Conservation (phyloP, 2,329 filamentous ascomycete species). For the Hymenoscyphus albidus region DNA sequence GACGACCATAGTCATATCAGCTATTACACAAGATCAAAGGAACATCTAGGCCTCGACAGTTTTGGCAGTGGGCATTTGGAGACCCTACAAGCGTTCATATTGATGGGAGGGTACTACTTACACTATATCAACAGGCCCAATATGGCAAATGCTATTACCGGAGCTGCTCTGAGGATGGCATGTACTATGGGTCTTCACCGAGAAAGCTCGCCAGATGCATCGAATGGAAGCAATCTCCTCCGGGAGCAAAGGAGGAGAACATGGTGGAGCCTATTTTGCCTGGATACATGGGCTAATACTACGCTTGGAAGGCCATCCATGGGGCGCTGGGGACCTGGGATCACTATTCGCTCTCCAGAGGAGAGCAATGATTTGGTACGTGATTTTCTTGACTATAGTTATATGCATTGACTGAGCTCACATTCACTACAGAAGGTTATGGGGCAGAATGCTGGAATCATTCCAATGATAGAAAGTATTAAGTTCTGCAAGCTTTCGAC, state of each 20-base stretch:
- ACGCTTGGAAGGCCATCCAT: slow-evolving; percentile 68
- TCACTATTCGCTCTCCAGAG: slow-evolving; percentile 61
- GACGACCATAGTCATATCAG: slow-evolving; percentile 64
- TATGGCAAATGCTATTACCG: slow-evolving; percentile 69
- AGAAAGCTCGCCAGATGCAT: slow-evolving; percentile 45
- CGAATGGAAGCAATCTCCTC: slow-evolving; percentile 34
- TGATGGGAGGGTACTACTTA: slow-evolving; percentile 73
- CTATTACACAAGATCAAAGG: slow-evolving; percentile 66
- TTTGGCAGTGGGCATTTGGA: slow-evolving; percentile 70
- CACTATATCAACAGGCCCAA: slow-evolving; percentile 76
- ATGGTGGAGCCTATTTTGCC: slow-evolving; percentile 72
- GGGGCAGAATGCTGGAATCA: slow-evolving; percentile 59
- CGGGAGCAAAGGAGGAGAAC: slow-evolving; percentile 62
- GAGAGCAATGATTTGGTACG: slow-evolving; percentile 32
- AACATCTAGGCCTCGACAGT: slow-evolving; percentile 62
- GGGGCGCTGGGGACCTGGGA: slow-evolving; percentile 63
- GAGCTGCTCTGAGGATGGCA: slow-evolving; percentile 70
- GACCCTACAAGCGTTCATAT: slow-evolving; percentile 65
- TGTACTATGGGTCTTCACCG: slow-evolving; percentile 68
- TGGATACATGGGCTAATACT: slow-evolving; percentile 71
- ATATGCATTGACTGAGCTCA: slow-evolving; percentile 12
- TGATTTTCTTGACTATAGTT: not conserved
- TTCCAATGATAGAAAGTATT: slow-evolving; percentile 72
- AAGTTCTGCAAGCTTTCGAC: slow-evolving; percentile 78
- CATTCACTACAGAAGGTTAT: slow-evolving; percentile 39